Percentiles rank a stretch among this genome's conserved stretches.
Conservation (phyloP, 805 yeast species). For the Ascoidea asiatica region DNA sequence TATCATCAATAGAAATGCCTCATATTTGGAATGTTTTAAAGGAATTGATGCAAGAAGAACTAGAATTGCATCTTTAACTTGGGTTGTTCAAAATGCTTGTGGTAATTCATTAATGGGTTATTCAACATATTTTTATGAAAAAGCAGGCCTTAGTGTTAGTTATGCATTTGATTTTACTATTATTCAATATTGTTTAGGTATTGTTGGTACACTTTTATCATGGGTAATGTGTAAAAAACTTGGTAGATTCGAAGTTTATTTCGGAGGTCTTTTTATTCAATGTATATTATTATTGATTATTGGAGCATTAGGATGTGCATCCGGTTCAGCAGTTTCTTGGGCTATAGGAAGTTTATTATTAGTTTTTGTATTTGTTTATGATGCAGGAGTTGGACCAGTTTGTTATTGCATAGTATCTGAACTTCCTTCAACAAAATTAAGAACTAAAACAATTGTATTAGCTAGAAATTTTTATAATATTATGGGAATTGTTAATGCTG, state of each 20-base stretch:
- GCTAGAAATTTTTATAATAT: conserved; percentile 24
- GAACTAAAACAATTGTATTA: conserved; percentile 27
- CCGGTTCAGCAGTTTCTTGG: conserved; percentile 22
- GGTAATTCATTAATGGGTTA: conserved; percentile 33
- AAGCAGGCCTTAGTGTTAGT: conserved; percentile 31
- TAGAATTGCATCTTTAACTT: conserved; percentile 28
- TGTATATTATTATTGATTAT: conserved; percentile 24
- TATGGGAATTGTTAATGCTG: conserved; percentile 19
- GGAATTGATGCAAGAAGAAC: conserved; percentile 37
- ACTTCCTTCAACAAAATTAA: conserved; percentile 25
- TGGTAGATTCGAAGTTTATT: conserved; percentile 28
- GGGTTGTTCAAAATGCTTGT: conserved; percentile 30
- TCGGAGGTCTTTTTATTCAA: conserved; percentile 24
- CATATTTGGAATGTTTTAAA: conserved; percentile 29
- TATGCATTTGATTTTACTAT: conserved; percentile 34
- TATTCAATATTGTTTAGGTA: conserved; percentile 30
- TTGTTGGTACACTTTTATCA: conserved; percentile 26
- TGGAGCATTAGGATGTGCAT: conserved; percentile 25
- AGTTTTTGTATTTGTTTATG: conserved; percentile 31
- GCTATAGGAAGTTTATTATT: conserved; percentile 33
- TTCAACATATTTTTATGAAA: conserved; percentile 35
- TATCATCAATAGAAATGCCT: conserved; percentile 21
- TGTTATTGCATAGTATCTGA: conserved; percentile 28
- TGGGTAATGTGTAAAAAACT: conserved; percentile 28
- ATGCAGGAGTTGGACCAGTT: conserved; percentile 30